Evolutionary conservation across 2,329 filamentous ascomycete species (phyloP), one percentile per base, ranked within the genome.

Genomic region (Monascus ruber): DNA sequence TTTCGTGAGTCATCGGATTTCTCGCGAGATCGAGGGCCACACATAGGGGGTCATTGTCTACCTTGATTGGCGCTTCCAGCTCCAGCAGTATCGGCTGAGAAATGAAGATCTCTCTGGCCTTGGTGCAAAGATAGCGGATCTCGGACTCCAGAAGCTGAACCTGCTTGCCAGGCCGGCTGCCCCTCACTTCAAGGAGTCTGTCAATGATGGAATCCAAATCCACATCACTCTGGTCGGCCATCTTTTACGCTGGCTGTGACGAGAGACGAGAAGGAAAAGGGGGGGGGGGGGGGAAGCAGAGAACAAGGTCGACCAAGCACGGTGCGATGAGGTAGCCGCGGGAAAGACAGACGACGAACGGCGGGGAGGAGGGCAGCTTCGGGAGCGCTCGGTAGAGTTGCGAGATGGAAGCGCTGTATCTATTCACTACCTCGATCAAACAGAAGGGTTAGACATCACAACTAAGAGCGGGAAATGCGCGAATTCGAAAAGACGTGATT

Each of bases 121-220:
- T 96, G 64, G 89, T 95, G 78, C 91, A 98, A 50, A 98, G 79
- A 69, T 80, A 94, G 62, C 89, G 83, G 55, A 98, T 98, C 72
- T 96, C 91, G 45, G 85, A 81, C 69, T 98, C 91, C 51, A 94
- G 74, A 52, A 98, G 78, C 72, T 96, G 89, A 40, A 98, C 91
- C 71, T 96, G 91, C 74, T 98, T 98, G 58, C 91, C 91, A 42
- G 91, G 91, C 61, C 91, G 82, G 76, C 88, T 95, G 64, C 89
- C 91, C 70, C 91, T 83, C 63, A 96, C 91, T 72, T 98, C 91
- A 62, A 96, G 76, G 60, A 98, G 79, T 68, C 91, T 81, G 69
- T 96, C 89, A 74, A 98, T 96, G 80, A 96, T 94, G 60, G 88
- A 95, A 70, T 98, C 91, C 72, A 98, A 77, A 72, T 96, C 89